Percentiles rank a stretch among this genome's conserved stretches.
These are phyloP conservation scores for Yamadazyma aaseri DNA, from an alignment of 1,139 yeast genomes.

Conservation along the genomic window DNA sequence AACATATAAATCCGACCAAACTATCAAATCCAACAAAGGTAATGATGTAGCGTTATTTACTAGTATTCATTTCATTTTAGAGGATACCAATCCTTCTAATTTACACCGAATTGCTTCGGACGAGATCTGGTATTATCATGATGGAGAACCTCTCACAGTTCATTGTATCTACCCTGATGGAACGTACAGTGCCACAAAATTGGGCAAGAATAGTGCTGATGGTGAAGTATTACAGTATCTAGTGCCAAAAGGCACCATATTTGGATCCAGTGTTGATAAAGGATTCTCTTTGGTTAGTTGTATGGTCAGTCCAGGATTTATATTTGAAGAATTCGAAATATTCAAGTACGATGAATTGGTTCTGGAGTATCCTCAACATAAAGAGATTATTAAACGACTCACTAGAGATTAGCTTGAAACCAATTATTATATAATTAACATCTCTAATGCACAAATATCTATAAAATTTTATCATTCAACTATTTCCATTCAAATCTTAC, in stretches of 20 bases:
- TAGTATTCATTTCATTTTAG: slow-evolving; percentile 18
- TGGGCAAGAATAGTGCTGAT: slow-evolving; percentile 15
- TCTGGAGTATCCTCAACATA: slow-evolving; percentile 17
- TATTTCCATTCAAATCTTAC: not conserved
- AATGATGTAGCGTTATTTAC: slow-evolving; percentile 19
- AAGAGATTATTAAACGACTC: slow-evolving; percentile 15
- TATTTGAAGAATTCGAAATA: slow-evolving; percentile 19
- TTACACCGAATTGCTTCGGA: slow-evolving; percentile 20
- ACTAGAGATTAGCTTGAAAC: slow-evolving; percentile 15
- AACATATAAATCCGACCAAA: slow-evolving; percentile 13
- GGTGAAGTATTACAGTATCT: slow-evolving; percentile 19
- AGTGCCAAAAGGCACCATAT: slow-evolving; percentile 19
- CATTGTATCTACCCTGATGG: slow-evolving; percentile 19
- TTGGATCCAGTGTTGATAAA: slow-evolving; percentile 19
- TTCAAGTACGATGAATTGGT: slow-evolving; percentile 15
- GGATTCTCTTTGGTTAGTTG: slow-evolving; percentile 20
- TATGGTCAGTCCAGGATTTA: slow-evolving; percentile 20
- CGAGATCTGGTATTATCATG: slow-evolving; percentile 22
- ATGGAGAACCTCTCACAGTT: slow-evolving; percentile 19
- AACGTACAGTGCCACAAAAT: slow-evolving; percentile 11
- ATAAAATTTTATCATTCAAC: no score
- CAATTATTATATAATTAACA: no score
- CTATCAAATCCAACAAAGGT: slow-evolving; percentile 17
- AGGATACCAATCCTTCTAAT: slow-evolving; percentile 18
- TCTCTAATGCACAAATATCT: no score